Conservation (phyloP, 2,329 filamentous ascomycete genomes). For the Boeremia lycopersici region DNA sequence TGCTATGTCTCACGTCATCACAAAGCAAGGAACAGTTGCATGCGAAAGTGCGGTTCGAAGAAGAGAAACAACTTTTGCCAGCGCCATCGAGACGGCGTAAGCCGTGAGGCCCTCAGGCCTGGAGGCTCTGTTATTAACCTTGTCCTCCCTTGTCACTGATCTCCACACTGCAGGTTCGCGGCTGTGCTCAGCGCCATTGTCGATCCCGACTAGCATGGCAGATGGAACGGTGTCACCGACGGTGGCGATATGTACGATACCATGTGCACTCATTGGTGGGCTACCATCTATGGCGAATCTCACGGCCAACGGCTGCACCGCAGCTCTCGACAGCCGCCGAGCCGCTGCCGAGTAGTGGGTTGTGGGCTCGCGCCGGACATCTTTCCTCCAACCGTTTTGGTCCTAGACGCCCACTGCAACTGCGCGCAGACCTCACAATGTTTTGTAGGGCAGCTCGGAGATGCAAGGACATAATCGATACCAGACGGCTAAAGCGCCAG, state of each 20-base stretch:
- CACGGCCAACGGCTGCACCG: constrained; percentile 22
- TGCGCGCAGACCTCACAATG: constrained; percentile 4
- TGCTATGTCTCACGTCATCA: background rate
- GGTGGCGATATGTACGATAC: no score
- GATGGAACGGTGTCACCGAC: constrained; percentile 16
- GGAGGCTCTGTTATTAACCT: background rate
- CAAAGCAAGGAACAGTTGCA: background rate
- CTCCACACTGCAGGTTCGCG: constrained; percentile 14
- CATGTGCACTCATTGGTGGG: constrained; percentile 28
- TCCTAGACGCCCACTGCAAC: constrained; percentile 21
- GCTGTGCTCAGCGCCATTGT: constrained; percentile 18
- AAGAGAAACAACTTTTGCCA: background rate
- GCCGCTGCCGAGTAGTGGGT: constrained; percentile 14
- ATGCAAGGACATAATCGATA: background rate
- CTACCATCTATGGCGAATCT: constrained; percentile 7
- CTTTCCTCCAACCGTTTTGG: constrained; percentile 17
- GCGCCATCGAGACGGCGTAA: background rate
- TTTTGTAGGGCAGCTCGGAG: background rate
- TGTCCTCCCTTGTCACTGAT: constrained; percentile 13
- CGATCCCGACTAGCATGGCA: constrained; percentile 16
- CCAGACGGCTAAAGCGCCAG: background rate
- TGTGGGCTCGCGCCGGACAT: constrained; percentile 16
- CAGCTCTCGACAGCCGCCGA: constrained; percentile 21
- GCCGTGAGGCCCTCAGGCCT: background rate
- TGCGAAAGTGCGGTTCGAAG: background rate